Conservation (phyloP, 176 grass and related monocot species). For the Zea luxurians region DNA sequence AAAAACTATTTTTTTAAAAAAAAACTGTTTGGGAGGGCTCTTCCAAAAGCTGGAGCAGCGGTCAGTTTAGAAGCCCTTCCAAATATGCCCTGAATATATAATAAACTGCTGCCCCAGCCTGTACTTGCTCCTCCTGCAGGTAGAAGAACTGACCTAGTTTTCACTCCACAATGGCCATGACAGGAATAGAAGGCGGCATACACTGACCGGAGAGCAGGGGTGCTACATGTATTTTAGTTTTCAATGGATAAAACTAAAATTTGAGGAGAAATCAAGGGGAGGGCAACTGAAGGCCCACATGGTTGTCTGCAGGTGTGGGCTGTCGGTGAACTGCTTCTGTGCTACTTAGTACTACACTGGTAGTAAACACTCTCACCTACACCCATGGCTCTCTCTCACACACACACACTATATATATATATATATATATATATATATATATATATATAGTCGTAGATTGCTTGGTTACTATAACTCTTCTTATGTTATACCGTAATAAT, state of each 20-base stretch:
- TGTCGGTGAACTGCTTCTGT: constrained; percentile 72
- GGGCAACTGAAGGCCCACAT: constrained; percentile 41
- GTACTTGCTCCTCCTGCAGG: constrained; percentile 51
- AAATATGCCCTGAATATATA: too few species aligned
- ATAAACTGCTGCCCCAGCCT: constrained; percentile 57
- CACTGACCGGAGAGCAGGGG: constrained; percentile 36
- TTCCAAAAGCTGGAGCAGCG: constrained; percentile 28
- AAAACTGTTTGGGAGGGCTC: too few species aligned
- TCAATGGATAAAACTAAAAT: constrained; percentile 18
- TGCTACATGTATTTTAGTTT: constrained; percentile 33
- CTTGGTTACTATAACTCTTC: too few species aligned
- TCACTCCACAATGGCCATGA: constrained; percentile 22
- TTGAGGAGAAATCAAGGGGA: constrained; percentile 8
- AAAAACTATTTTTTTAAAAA: too few species aligned
- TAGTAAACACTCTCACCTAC: constrained; percentile 85
- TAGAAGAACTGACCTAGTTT: too few species aligned
- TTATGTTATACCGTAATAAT: too few species aligned
- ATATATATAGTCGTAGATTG: constrained; percentile 13
- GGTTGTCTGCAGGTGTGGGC: constrained; percentile 45
- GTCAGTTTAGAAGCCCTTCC: constrained; percentile 37
- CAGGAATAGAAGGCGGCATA: constrained; percentile 44
- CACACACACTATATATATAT: too few species aligned
- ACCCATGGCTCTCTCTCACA: constrained; percentile 45
- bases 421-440: too few species aligned
- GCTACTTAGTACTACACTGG: constrained; percentile 53